Conservation (phyloP, 371 early-diverging fungal genomes). For the Nematocida sp. region DNA sequence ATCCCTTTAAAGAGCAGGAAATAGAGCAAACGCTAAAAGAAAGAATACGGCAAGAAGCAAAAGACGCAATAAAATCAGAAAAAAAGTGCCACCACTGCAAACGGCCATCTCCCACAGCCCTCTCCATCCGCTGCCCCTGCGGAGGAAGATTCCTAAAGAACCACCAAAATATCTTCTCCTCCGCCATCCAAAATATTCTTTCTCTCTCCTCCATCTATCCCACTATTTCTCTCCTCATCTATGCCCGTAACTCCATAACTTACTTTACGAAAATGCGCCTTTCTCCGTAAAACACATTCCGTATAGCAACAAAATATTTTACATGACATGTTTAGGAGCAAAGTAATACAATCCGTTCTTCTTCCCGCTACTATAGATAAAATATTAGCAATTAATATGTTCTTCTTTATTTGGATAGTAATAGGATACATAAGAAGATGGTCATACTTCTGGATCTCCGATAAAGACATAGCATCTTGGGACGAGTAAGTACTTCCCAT, state of each 20-base stretch:
- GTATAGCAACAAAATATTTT: neutral
- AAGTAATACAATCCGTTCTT: neutral
- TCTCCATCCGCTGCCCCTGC: slow-evolving; percentile 14
- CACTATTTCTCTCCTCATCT: slow-evolving; percentile 15
- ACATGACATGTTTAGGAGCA: neutral
- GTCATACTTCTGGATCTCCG: neutral
- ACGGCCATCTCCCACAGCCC: neutral
- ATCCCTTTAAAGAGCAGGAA: neutral
- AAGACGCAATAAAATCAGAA: slow-evolving; percentile 32
- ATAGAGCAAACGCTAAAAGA: neutral
- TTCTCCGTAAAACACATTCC: neutral
- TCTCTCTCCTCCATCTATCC: slow-evolving; percentile 17
- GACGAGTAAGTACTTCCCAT: neutral
- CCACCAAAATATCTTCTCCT: neutral
- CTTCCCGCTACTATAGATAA: slow-evolving; percentile 14
- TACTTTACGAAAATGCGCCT: neutral
- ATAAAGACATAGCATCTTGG: neutral
- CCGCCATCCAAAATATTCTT: neutral
- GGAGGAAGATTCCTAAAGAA: slow-evolving; percentile 18
- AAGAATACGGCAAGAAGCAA: neutral
- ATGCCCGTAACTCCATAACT: neutral
- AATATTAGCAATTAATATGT: slow-evolving; percentile 20
- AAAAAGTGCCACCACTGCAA: slow-evolving; percentile 35
- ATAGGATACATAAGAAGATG: slow-evolving; percentile 30
- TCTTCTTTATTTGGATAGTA: slow-evolving; percentile 44